Conservation (phyloP, 1,284 basidiomycete species). For the Xerocomus minutiporus region DNA sequence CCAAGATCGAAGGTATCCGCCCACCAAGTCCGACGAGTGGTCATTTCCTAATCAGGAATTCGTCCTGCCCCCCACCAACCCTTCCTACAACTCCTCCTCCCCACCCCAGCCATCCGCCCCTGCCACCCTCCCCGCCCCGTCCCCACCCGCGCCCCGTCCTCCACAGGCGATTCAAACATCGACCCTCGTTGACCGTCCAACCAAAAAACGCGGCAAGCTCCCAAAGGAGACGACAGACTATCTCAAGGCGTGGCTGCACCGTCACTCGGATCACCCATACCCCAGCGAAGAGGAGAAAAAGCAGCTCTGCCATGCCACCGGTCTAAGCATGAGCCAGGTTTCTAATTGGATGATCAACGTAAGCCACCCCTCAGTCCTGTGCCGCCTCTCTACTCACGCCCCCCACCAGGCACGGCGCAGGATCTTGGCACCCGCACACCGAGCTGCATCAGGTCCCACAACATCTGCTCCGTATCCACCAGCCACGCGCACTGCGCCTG, state of each 20-base stretch:
- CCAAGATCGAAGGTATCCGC: slow-evolving; percentile 48
- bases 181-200: slow-evolving; percentile 65
- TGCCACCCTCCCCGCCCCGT: slow-evolving; percentile 36
- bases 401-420: slow-evolving; percentile 63
- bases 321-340: slow-evolving; percentile 83
- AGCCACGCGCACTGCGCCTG: slow-evolving; percentile 40
- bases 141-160: slow-evolving; percentile 43
- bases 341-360: slow-evolving; percentile 92
- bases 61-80: slow-evolving; percentile 27
- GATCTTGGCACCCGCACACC: slow-evolving; percentile 75
- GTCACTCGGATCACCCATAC: slow-evolving; percentile 85
- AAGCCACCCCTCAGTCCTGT: slow-evolving; percentile 31
- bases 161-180: slow-evolving; percentile 49
- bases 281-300: slow-evolving; percentile 91
- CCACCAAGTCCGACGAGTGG: slow-evolving; percentile 39
- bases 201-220: slow-evolving; percentile 79
- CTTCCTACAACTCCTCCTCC: slow-evolving; percentile 23
- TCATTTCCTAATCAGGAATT: slow-evolving; percentile 35
- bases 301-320: slow-evolving; percentile 78
- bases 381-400: slow-evolving; percentile 9
- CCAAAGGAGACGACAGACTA: slow-evolving; percentile 88
- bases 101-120: slow-evolving; percentile 33
- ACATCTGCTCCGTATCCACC: slow-evolving; percentile 67
- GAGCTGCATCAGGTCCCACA: slow-evolving; percentile 65
- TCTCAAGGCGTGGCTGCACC: slow-evolving; percentile 86